Evolutionary conservation across 2,329 filamentous ascomycete species (phyloP).

Genomic region (Drechslerella coelobrocha): DNA sequence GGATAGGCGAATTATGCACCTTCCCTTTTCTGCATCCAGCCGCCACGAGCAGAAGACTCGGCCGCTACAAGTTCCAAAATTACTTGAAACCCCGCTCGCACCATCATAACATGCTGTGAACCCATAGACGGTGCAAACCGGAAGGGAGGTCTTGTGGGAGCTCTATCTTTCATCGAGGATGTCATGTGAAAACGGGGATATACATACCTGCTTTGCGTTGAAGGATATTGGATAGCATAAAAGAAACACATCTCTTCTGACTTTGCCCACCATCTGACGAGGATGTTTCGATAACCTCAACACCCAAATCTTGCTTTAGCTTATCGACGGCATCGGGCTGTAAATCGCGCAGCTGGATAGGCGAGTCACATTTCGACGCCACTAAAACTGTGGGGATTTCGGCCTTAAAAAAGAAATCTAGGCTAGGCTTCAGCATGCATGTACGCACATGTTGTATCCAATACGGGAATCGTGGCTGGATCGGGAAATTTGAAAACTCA

Average conservation of each 20-base stretch:
- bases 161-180: conserved; percentile 7
- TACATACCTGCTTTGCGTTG: conserved; percentile 48
- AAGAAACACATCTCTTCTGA: conserved; percentile 47
- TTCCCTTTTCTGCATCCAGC: conserved; percentile 45
- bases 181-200: conserved; percentile 5
- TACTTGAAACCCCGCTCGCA: conserved; percentile 35
- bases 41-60: conserved; percentile 44
- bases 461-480: conserved; percentile 34
- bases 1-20: conserved; percentile 49
- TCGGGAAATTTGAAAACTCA: conserved; percentile 63
- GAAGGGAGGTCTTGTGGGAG: conserved; percentile 1
- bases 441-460: conserved; percentile 27
- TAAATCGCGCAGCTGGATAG: conserved; percentile 48
- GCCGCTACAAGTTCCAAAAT: conserved; percentile 13
- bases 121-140: conserved; percentile 4
- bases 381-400: conserved; percentile 48
- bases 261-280: conserved; percentile 44
- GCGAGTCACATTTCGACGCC: conserved; percentile 50
- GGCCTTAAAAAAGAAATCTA: conserved; percentile 52
- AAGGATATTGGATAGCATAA: conserved; percentile 47
- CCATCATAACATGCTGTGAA: conserved; percentile 21
- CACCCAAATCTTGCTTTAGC: conserved; percentile 38
- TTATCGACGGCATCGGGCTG: conserved; percentile 45
- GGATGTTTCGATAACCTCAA: conserved; percentile 49
- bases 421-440: conserved; percentile 49